Evolutionary conservation across 306 rosid genomes (phyloP).

Genomic region (Vigna unguiculata): DNA sequence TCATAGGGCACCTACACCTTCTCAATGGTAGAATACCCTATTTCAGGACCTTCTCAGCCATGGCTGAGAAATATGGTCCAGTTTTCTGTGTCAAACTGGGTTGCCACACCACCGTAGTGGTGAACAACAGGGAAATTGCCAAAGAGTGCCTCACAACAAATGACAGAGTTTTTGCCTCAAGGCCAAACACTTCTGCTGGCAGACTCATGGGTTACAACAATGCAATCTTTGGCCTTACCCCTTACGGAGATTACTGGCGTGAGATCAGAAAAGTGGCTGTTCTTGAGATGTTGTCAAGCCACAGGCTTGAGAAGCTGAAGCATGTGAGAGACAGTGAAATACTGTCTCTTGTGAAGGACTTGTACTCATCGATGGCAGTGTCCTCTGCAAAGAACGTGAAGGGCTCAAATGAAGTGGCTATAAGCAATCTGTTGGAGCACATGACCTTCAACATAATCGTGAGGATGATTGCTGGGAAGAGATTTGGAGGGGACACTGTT

Average conservation of each 20-base stretch:
- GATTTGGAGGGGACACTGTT: conserved; percentile 30
- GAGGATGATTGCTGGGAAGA: conserved; percentile 61
- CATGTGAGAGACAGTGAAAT: conserved; percentile 53
- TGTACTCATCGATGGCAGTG: conserved; percentile 30
- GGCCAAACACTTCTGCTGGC: conserved; percentile 45
- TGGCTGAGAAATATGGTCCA: conserved; percentile 54
- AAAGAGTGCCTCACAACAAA: conserved; percentile 49
- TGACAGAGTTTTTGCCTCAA: conserved; percentile 53
- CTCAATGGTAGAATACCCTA: conserved; percentile 36
- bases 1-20: conserved; percentile 62
- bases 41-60: conserved; percentile 40
- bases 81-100: conserved; percentile 50
- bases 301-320: conserved; percentile 50
- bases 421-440: conserved; percentile 55
- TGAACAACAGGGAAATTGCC: conserved; percentile 48
- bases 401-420: conserved; percentile 23
- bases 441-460: conserved; percentile 58
- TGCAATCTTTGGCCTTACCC: conserved; percentile 59
- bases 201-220: conserved; percentile 55
- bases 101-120: conserved; percentile 43
- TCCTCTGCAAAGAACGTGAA: neutral
- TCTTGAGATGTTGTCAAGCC: conserved; percentile 46
- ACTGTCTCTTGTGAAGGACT: conserved; percentile 47
- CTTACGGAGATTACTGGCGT: conserved; percentile 74
- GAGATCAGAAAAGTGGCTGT: conserved; percentile 57